Conservation (phyloP, 768 basidiomycete species). For the Kwoniella europaea region DNA sequence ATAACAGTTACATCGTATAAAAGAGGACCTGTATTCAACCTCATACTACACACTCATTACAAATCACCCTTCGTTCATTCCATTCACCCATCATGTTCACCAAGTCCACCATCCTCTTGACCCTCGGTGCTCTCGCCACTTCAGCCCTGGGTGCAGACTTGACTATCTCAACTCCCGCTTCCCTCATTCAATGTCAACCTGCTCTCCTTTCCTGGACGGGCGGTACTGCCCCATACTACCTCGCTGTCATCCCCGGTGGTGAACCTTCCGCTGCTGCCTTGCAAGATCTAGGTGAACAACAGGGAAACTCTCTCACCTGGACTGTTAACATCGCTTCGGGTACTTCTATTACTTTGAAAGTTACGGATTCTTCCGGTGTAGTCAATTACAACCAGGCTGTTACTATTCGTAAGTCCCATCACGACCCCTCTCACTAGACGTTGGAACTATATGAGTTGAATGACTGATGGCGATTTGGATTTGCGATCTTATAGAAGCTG, state of each 20-base stretch:
- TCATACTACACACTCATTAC: constrained; percentile 3
- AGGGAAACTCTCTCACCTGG: constrained; percentile 44
- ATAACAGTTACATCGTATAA: too few species aligned
- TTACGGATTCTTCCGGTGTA: constrained; percentile 69
- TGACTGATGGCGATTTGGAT: not conserved
- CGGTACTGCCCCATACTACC: constrained; percentile 45
- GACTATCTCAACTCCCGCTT: constrained; percentile 44
- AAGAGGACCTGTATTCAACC: not conserved
- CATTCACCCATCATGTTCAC: constrained; percentile 26
- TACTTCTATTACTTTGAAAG: constrained; percentile 64
- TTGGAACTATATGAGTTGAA: too few species aligned
- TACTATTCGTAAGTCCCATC: constrained; percentile 26
- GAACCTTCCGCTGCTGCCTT: constrained; percentile 43
- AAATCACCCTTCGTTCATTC: not conserved
- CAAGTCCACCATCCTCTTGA: constrained; percentile 21
- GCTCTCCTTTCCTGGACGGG: constrained; percentile 40
- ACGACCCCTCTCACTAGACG: too few species aligned
- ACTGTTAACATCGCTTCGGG: constrained; percentile 47
- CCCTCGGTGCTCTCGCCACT: constrained; percentile 25
- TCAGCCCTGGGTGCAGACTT: constrained; percentile 40
- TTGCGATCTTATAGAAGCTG: constrained; percentile 17
- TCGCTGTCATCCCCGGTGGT: constrained; percentile 48
- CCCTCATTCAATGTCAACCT: constrained; percentile 46
- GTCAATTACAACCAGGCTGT: constrained; percentile 39
- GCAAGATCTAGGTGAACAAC: constrained; percentile 38